Evolutionary conservation across 805 yeast genomes (phyloP), one percentile per base, ranked within the genome.

Genomic region (Candida suzukii): DNA sequence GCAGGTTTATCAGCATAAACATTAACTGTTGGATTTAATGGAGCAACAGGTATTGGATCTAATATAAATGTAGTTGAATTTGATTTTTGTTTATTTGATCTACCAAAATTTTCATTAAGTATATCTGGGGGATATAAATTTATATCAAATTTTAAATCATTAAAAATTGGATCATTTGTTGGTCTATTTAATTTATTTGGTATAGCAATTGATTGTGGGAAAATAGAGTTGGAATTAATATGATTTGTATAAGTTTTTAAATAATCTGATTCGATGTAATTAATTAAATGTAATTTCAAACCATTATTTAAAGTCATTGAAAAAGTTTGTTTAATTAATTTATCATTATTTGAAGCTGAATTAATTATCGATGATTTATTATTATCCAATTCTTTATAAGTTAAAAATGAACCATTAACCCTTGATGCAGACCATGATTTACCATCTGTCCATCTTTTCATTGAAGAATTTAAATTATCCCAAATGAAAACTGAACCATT

Each of bases 381-480:
- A 10, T 52, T 49, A 44, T 76, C 80, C 67, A 80, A 71, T 54
- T 83, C 88, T 40, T 74, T 70, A 57, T 81, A 81, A 3, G 76
- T 72, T 25, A 81, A 60, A 51, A 81, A 81, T 2, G 74, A 68
- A 4, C 85, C 84, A 4, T 71, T 69, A 1, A 83, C 88, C 44
- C 88, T 68, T 0, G 84, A 76, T 2, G 88, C 85, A 44, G 78
- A 69, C 90, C 91, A 83, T 27, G 73, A 68, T 46, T 74, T 73
- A 17, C 90, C 87, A 52, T 83, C 91, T 1, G 90, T 83, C 90
- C 91, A 83, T 24, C 90, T 63, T 46, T 78, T 73, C 78, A 83
- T 80, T 16, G 79, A 83, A 34, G 85, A 77, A 49, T 76, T 80
- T 13, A 70, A 64, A 54, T 83, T 90, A 54, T 78, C 81, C 88